phyloP scores from a whole-genome alignment of 2,329 filamentous ascomycete species.

The Endoconidiophora polonica region DNA sequence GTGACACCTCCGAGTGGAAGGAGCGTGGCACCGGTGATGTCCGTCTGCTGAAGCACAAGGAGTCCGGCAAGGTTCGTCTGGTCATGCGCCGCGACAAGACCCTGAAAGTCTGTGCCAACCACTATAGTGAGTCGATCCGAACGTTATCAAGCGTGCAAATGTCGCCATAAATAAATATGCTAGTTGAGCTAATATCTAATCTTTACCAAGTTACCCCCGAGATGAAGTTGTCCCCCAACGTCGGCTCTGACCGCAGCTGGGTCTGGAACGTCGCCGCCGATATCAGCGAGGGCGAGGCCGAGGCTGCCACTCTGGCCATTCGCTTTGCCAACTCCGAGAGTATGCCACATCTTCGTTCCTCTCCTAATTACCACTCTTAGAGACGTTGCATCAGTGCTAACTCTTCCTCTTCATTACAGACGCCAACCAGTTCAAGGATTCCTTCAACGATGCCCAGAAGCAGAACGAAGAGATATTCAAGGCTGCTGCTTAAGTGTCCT shows the following conservation, averaged over 20 bases:
- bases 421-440: slow-evolving; percentile 93
- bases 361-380: background rate
- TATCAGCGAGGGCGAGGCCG: slow-evolving; percentile 93
- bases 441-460: slow-evolving; percentile 90
- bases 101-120: slow-evolving; percentile 99
- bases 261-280: slow-evolving; percentile 97
- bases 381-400: slow-evolving; percentile 16
- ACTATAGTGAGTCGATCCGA: slow-evolving; percentile 60
- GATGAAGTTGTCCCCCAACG: slow-evolving; percentile 97
- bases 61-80: slow-evolving; percentile 91
- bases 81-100: slow-evolving; percentile 99
- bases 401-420: slow-evolving; percentile 33
- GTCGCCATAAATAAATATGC: background rate
- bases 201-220: slow-evolving; percentile 63
- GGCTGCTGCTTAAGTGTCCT: slow-evolving; percentile 21
- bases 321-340: slow-evolving; percentile 96
- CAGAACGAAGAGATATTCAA: slow-evolving; percentile 82
- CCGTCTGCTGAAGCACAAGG: slow-evolving; percentile 92
- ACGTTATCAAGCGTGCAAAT: background rate
- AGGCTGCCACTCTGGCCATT: slow-evolving; percentile 89
- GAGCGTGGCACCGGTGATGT: slow-evolving; percentile 96
- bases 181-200: background rate
- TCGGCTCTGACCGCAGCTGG: slow-evolving; percentile 96
- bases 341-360: slow-evolving; percentile 31
- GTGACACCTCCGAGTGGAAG: slow-evolving; percentile 91